Percentiles rank a stretch among this genome's conserved stretches.
phyloP scores from a whole-genome alignment of 1,139 yeast species.

The Pichia terricola region DNA sequence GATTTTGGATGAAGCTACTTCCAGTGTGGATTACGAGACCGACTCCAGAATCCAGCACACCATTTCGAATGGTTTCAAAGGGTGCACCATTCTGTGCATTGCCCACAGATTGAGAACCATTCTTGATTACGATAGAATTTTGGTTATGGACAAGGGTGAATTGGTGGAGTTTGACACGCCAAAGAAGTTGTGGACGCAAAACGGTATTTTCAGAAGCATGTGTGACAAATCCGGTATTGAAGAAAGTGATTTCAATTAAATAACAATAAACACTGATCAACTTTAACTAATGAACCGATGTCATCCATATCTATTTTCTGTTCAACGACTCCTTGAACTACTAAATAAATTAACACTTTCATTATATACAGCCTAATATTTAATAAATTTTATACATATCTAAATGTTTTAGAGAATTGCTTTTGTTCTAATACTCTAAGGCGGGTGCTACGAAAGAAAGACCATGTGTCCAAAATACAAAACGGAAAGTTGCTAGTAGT shows the following conservation, averaged over 20 bases:
- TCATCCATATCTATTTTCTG: too few species aligned
- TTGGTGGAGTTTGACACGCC: conserved; percentile 43
- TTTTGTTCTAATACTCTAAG: too few species aligned
- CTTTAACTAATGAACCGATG: too few species aligned
- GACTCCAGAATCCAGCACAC: conserved; percentile 43
- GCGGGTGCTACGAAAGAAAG: too few species aligned
- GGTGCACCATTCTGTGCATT: conserved; percentile 45
- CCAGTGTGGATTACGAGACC: conserved; percentile 49
- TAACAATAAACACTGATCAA: too few species aligned
- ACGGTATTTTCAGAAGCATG: conserved; percentile 29
- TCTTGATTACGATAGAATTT: conserved; percentile 39
- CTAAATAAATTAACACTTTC: too few species aligned
- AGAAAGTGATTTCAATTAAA: conserved; percentile 7
- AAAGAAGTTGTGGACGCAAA: conserved; percentile 28
- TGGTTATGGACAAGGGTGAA: conserved; percentile 45
- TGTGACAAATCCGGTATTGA: conserved; percentile 27
- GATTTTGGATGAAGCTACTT: conserved; percentile 48
- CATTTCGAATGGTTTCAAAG: conserved; percentile 35
- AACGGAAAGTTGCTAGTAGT: too few species aligned
- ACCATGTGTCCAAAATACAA: too few species aligned
- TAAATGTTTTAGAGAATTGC: too few species aligned
- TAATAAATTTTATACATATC: too few species aligned
- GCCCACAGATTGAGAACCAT: conserved; percentile 50
- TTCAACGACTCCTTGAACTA: too few species aligned
- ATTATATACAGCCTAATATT: too few species aligned